These are phyloP conservation scores for Monosporascus sp. DNA, from an alignment of 2,329 filamentous ascomycete species.

Conservation along the genomic window DNA sequence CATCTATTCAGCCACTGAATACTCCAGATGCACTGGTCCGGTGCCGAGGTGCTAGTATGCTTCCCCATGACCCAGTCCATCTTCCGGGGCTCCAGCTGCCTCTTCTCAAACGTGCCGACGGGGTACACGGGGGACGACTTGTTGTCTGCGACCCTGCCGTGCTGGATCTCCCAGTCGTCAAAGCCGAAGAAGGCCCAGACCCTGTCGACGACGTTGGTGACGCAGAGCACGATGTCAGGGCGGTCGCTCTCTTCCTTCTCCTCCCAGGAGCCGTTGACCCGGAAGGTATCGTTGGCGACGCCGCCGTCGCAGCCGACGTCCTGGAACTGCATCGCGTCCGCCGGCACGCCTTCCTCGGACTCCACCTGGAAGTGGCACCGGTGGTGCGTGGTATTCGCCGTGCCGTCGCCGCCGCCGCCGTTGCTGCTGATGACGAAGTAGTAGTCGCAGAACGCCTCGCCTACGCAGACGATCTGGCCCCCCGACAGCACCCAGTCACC, in stretches of 20 bases:
- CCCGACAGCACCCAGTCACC: neutral
- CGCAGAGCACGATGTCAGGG: conserved; percentile 2
- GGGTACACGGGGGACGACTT: conserved; percentile 1
- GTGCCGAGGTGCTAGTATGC: neutral
- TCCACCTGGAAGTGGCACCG: neutral
- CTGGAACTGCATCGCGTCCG: conserved; percentile 1
- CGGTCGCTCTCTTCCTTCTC: neutral
- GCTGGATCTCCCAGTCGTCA: conserved; percentile 1
- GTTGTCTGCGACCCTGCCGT: neutral
- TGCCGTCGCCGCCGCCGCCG: neutral
- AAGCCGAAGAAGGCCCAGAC: conserved; percentile 2
- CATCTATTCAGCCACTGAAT: neutral
- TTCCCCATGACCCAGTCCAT: neutral
- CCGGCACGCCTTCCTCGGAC: neutral
- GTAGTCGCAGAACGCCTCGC: neutral
- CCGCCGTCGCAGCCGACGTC: neutral
- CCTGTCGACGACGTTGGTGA: neutral
- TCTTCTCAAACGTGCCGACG: neutral
- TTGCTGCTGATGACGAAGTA: neutral
- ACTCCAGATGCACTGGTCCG: neutral
- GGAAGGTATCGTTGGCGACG: neutral
- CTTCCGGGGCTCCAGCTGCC: neutral
- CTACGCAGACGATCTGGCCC: neutral
- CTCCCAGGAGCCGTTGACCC: conserved; percentile 4
- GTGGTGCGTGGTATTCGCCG: neutral